Base-by-base conservation (phyloP, 305 asterid genomes). In the Fraxinus sp. region DNA sequence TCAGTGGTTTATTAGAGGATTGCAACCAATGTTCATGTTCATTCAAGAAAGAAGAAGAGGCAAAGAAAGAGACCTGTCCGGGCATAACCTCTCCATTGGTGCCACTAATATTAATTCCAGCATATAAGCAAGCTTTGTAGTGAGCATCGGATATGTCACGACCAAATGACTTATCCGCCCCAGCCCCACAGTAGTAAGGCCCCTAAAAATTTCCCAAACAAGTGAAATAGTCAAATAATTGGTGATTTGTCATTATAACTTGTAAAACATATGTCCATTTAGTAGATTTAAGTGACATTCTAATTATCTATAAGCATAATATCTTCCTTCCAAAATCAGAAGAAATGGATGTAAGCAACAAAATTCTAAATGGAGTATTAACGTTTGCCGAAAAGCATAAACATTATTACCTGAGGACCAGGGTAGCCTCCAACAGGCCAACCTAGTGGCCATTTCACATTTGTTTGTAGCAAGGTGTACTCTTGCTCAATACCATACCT, bases 41-140 rank as follows among this genome's bases (percentile, higher is more conserved):
- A 72, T 13, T n/a, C 13, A 1, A 3, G 79, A 71, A 78, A 49
- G 26, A 22, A 68, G 66, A 80, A 7, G 80, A 64, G 77, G 10
- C 8, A 32, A 46, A 37, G 82, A 84, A 73, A 78, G 30, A 81
- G 88, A 95, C 99, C 97, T 95, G 99, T 77, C 97, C 99, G 39
- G 99, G 98, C 99, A 95, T 95, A 79, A 95, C 99, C 85, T 95
- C 99, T 74, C 98, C 99, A 68, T 95, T 95, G 57, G 98, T 94
- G 75, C 99, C 98, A 85, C 99, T 93, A 68, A 95, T 94, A 30
- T 95, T 95, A 80, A 95, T 94, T 78, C 99, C 99, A 79, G 98
- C 99, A 82, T 95, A 95, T 74, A 95, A 91, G 90, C 98, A 94
- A 86, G 99, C 98, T 88, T 95, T 95, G 88, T 95, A 95, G 78